These are phyloP conservation scores for Periconia macrospinosa DNA, from an alignment of 2,329 filamentous ascomycete genomes.

Conservation along the genomic window DNA sequence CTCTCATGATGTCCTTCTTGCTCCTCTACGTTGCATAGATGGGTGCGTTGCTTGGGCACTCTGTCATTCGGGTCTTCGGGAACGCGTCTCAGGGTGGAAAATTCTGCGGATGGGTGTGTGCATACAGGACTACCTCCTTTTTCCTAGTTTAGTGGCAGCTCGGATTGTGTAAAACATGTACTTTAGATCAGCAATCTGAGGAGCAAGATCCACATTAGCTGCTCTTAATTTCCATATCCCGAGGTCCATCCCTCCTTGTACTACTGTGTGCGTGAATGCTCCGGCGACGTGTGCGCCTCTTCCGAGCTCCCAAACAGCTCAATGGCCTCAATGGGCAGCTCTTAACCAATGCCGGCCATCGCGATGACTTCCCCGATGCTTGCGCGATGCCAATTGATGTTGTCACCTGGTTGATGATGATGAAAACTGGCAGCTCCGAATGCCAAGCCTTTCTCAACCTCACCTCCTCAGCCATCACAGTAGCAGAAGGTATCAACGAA, in stretches of 20 bases:
- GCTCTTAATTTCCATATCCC: constrained; percentile 28
- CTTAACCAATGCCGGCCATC: constrained; percentile 20
- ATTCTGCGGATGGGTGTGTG: constrained; percentile 44
- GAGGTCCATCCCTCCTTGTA: constrained; percentile 5
- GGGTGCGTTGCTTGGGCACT: constrained; percentile 35
- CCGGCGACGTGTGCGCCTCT: constrained; percentile 26
- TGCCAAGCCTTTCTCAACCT: constrained; percentile 39
- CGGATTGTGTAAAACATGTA: constrained; percentile 49
- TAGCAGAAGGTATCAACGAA: constrained; percentile 1
- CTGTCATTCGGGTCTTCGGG: constrained; percentile 37
- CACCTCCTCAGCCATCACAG: constrained; percentile 12
- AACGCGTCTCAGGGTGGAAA: constrained; percentile 40
- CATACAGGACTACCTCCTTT: constrained; percentile 42
- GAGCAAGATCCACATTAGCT: constrained; percentile 43
- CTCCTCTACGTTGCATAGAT: constrained; percentile 48
- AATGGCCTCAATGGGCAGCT: constrained; percentile 31
- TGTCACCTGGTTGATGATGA: constrained; percentile 15
- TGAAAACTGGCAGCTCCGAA: constrained; percentile 25
- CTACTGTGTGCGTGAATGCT: constrained; percentile 19
- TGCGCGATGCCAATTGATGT: constrained; percentile 23
- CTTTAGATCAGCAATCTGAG: constrained; percentile 47
- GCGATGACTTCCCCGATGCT: constrained; percentile 13
- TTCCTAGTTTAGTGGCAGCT: constrained; percentile 44
- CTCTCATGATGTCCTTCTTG: constrained; percentile 54
- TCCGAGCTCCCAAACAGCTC: constrained; percentile 18